These are phyloP conservation scores for Papiliotrema flavescens DNA, from an alignment of 1,284 basidiomycete species.

Conservation along the genomic window DNA sequence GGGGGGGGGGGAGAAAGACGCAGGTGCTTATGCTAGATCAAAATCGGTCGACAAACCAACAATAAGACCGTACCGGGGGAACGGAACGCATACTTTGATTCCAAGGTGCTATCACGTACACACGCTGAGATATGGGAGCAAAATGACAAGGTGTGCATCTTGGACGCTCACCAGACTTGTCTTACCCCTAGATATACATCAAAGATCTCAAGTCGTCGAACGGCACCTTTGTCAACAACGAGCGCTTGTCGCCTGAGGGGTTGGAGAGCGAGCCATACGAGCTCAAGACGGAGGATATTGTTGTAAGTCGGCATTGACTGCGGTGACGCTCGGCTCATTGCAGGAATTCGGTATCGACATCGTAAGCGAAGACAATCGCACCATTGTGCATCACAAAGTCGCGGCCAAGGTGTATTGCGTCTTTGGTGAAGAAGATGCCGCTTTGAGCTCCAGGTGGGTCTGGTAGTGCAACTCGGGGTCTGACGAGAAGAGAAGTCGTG, in stretches of 20 bases:
- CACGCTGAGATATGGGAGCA: constrained; percentile 99
- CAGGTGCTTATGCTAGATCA: constrained; percentile 51
- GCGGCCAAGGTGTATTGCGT: constrained; percentile 89
- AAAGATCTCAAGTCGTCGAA: constrained; percentile 98
- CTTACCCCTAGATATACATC: constrained; percentile 73
- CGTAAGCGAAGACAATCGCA: constrained; percentile 96
- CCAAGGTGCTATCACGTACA: constrained; percentile 89
- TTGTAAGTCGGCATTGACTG: constrained; percentile 54
- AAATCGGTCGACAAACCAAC: constrained; percentile 98
- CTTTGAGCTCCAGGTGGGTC: constrained; percentile 41
- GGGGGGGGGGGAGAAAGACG: background rate
- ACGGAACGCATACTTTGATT: constrained; percentile 95
- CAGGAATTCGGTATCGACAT: constrained; percentile 99
- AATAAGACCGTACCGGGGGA: constrained; percentile 92
- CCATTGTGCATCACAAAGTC: constrained; percentile 97
- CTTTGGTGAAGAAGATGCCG: constrained; percentile 76
- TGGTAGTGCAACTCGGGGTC: background rate
- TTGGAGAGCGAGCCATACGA: constrained; percentile 91
- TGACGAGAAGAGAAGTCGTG: constrained; percentile 35
- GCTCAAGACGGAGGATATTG: constrained; percentile 89
- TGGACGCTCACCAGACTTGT: background rate
- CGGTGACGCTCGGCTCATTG: too few species aligned
- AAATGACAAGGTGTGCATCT: constrained; percentile 63
- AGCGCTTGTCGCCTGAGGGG: constrained; percentile 83
- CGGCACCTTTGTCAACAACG: constrained; percentile 96